Conservation (phyloP, 2,329 filamentous ascomycete genomes). For the Colletotrichum orchidophilum region DNA sequence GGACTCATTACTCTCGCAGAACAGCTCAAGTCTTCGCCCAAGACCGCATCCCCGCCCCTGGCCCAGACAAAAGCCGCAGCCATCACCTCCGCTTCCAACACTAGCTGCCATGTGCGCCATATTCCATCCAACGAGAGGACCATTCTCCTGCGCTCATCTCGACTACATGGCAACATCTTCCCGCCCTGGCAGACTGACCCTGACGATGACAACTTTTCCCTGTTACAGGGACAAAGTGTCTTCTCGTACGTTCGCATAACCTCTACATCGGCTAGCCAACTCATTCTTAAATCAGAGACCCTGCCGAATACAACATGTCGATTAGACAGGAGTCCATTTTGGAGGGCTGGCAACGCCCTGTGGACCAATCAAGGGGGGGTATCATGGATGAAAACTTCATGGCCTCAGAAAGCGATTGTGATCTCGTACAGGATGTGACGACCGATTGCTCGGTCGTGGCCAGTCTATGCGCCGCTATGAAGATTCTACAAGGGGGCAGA, state of each 20-base stretch:
- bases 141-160: constrained; percentile 79
- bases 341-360: constrained; percentile 82
- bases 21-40: constrained; percentile 67
- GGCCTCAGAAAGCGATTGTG: constrained; percentile 67
- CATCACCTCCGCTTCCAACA: not conserved
- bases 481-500: constrained; percentile 74
- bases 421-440: constrained; percentile 94
- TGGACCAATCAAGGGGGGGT: constrained; percentile 64
- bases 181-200: constrained; percentile 83
- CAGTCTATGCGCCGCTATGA: constrained; percentile 85
- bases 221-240: constrained; percentile 54
- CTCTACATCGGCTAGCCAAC: constrained; percentile 29
- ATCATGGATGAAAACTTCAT: constrained; percentile 59
- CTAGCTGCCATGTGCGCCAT: constrained; percentile 56
- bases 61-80: constrained; percentile 39
- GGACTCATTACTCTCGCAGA: constrained; percentile 78
- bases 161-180: constrained; percentile 84
- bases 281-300: constrained; percentile 63
- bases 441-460: constrained; percentile 98
- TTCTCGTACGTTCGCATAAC: constrained; percentile 66
- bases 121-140: constrained; percentile 78
- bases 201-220: constrained; percentile 67
- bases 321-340: constrained; percentile 79
- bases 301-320: constrained; percentile 76
- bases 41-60: not conserved